Percentiles rank a stretch among this genome's conserved stretches.
Conservation (phyloP, 2,329 filamentous ascomycete genomes). For the Verticillium longisporum region DNA sequence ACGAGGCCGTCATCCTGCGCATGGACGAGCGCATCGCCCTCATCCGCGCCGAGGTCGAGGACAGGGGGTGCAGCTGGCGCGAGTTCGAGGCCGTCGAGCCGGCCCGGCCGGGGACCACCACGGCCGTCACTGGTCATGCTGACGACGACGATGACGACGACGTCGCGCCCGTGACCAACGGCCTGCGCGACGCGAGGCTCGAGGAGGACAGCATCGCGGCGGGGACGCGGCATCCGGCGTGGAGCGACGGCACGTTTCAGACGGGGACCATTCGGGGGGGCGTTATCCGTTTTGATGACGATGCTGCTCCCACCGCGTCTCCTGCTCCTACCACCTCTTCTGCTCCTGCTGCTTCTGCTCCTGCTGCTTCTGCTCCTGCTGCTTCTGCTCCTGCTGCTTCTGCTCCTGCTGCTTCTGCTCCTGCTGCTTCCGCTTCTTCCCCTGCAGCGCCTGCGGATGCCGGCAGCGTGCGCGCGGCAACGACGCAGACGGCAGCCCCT, state of each 20-base stretch:
- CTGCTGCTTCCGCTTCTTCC: too few species aligned
- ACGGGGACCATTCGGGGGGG: slow-evolving; percentile 49
- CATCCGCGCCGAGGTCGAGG: slow-evolving; percentile 58
- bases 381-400: too few species aligned
- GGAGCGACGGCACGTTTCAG: slow-evolving; percentile 59
- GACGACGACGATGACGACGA: too few species aligned
- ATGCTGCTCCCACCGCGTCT: neutral
- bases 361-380: too few species aligned
- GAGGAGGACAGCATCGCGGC: slow-evolving; percentile 8
- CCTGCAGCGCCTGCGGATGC: slow-evolving; percentile 3
- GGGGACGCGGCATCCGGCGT: slow-evolving; percentile 31
- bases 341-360: neutral
- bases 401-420: too few species aligned
- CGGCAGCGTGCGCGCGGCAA: neutral
- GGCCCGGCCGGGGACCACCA: slow-evolving; percentile 1
- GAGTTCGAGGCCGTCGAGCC: slow-evolving; percentile 38
- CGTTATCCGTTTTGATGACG: slow-evolving; percentile 36
- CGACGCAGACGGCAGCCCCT: neutral
- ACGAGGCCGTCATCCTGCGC: slow-evolving; percentile 59
- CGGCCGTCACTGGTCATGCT: slow-evolving; percentile 1
- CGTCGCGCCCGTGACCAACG: slow-evolving; percentile 10
- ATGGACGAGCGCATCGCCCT: slow-evolving; percentile 61
- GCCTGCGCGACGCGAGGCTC: slow-evolving; percentile 4
- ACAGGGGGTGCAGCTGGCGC: slow-evolving; percentile 47
- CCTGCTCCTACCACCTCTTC: neutral